A percentile compares a stretch with the other conserved stretches of the same genome.
These are phyloP conservation scores for Populus deltoides DNA, from an alignment of 345 rosid species.

Conservation along the genomic window DNA sequence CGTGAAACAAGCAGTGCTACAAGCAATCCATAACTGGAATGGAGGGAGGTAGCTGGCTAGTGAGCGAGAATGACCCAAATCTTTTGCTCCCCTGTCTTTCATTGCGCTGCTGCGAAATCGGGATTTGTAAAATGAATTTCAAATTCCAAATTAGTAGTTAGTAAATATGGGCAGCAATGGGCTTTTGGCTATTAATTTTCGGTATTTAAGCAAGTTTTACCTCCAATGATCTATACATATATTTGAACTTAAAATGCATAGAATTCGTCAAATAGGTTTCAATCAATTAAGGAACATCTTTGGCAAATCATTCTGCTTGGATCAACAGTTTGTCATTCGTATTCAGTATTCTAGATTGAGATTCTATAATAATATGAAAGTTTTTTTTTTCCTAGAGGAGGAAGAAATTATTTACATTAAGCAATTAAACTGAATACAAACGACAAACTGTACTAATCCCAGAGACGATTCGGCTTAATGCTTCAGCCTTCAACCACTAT, in stretches of 20 bases:
- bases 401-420: too few species aligned
- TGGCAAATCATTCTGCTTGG: background rate
- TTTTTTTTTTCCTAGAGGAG: too few species aligned
- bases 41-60: conserved; percentile 15
- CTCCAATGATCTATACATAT: background rate
- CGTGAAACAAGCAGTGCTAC: conserved; percentile 68
- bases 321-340: background rate
- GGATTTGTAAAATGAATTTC: background rate
- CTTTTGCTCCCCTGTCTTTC: background rate
- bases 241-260: background rate
- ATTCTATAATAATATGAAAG: too few species aligned
- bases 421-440: too few species aligned
- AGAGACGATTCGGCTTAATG: too few species aligned
- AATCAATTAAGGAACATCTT: background rate
- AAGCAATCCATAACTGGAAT: conserved; percentile 64
- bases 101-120: background rate
- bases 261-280: background rate
- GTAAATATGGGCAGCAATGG: background rate
- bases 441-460: too few species aligned
- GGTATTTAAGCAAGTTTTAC: background rate
- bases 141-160: background rate
- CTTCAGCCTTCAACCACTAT: too few species aligned
- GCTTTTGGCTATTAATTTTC: background rate
- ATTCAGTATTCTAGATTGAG: too few species aligned
- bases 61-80: background rate